These are phyloP conservation scores for Colletotrichum sp. DNA, from an alignment of 2,329 filamentous ascomycete species.

Conservation along the genomic window DNA sequence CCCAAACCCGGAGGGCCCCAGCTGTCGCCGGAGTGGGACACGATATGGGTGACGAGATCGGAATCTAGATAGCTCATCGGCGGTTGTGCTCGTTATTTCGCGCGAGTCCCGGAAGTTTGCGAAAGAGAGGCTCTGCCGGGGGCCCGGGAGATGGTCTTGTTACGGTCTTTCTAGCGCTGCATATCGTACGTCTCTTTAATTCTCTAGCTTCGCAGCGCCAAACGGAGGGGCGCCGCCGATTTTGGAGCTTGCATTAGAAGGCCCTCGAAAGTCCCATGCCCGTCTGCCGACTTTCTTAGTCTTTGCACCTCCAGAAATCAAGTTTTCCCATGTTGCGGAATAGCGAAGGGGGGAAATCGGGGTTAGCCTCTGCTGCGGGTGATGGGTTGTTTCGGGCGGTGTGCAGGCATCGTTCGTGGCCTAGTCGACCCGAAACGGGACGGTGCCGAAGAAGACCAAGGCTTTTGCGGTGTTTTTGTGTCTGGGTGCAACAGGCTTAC, in stretches of 20 bases:
- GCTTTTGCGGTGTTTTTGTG: not conserved
- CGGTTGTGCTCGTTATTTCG: not conserved
- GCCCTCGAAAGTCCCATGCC: not conserved
- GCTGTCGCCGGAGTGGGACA: constrained; percentile 2
- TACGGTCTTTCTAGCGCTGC: not conserved
- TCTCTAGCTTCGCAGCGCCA: not conserved
- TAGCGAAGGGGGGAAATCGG: not conserved
- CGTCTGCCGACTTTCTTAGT: not conserved
- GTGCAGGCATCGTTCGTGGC: not conserved
- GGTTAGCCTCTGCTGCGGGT: not conserved
- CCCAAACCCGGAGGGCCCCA: not conserved
- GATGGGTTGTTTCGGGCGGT: not conserved
- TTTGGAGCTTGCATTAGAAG: not conserved
- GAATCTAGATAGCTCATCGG: constrained; percentile 9
- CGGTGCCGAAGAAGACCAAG: not conserved
- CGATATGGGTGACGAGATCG: constrained; percentile 6
- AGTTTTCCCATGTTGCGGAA: not conserved
- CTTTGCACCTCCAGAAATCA: not conserved
- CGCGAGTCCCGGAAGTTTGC: not conserved
- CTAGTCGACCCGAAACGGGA: not conserved
- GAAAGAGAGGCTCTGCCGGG: constrained; percentile 12
- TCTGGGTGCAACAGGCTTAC: not conserved
- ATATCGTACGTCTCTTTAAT: not conserved
- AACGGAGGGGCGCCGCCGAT: not conserved
- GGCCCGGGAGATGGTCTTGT: not conserved